phyloP scores from a whole-genome alignment of 371 early-diverging fungal species.

The Mortierella sp. region DNA sequence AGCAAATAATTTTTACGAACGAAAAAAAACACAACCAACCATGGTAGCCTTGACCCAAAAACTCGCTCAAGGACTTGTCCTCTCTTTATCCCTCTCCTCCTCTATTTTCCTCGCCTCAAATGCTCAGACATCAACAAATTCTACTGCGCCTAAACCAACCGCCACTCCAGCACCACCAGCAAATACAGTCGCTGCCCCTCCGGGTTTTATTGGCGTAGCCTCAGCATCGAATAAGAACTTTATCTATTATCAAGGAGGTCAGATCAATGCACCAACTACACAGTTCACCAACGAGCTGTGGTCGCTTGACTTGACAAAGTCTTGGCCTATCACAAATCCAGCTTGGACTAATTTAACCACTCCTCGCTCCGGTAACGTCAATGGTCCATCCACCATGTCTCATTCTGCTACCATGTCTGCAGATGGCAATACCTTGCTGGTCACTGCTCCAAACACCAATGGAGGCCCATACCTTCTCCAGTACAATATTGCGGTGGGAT shows the following conservation, averaged over 20 bases:
- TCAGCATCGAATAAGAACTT: slow-evolving; percentile 19
- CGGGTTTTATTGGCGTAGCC: slow-evolving; percentile 20
- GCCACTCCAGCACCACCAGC: slow-evolving; percentile 6
- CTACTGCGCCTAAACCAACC: not conserved
- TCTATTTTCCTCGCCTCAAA: slow-evolving; percentile 9
- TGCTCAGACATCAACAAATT: slow-evolving; percentile 14
- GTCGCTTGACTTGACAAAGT: slow-evolving; percentile 29
- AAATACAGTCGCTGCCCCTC: slow-evolving; percentile 14
- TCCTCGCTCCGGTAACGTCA: not conserved
- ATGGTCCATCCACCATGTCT: slow-evolving; percentile 5
- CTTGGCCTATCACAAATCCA: slow-evolving; percentile 22
- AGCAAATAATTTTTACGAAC: not conserved
- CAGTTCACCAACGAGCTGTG: slow-evolving; percentile 20
- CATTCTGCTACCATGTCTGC: slow-evolving; percentile 37
- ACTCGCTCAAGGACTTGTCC: slow-evolving; percentile 29
- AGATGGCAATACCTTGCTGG: slow-evolving; percentile 22
- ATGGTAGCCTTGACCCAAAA: slow-evolving; percentile 18
- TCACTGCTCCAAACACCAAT: slow-evolving; percentile 35
- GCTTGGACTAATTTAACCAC: slow-evolving; percentile 34
- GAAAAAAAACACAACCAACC: not conserved
- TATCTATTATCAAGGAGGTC: slow-evolving; percentile 42
- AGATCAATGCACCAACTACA: slow-evolving; percentile 10
- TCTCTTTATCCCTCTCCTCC: slow-evolving; percentile 28
- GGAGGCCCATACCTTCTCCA: slow-evolving; percentile 24
- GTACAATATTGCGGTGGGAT: slow-evolving; percentile 14